A percentile compares a stretch with the other conserved stretches of the same genome.
phyloP scores from a whole-genome alignment of 1,139 yeast genomes.

The Zygoascus meyerae region DNA sequence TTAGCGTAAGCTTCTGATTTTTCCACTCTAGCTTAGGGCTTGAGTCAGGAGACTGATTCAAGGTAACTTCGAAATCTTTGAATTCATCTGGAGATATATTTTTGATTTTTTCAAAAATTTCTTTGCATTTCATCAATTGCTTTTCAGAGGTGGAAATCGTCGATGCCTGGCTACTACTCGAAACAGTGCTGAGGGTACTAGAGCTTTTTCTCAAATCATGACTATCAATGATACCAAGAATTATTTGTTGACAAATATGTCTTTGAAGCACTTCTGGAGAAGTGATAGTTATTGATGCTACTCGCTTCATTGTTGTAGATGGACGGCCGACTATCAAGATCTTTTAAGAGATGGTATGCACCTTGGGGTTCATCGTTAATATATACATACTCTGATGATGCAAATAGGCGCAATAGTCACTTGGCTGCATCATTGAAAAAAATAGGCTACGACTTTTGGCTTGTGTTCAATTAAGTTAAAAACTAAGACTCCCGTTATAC shows the following conservation, averaged over 20 bases:
- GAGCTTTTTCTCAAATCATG: background rate
- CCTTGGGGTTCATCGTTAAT: too few species aligned
- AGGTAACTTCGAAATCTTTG: background rate
- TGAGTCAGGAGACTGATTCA: background rate
- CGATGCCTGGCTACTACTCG: background rate
- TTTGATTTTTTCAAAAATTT: background rate
- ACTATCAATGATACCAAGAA: slow-evolving; percentile 4
- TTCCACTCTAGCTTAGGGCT: slow-evolving; percentile 4
- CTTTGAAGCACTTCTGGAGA: slow-evolving; percentile 1
- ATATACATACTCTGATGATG: too few species aligned
- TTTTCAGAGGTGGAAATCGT: background rate
- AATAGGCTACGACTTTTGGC: too few species aligned
- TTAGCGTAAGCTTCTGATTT: slow-evolving; percentile 3
- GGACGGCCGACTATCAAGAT: background rate
- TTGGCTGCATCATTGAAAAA: too few species aligned
- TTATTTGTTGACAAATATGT: background rate
- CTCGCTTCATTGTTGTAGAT: slow-evolving; percentile 1
- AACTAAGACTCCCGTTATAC: too few species aligned
- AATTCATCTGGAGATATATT: background rate
- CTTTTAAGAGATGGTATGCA: too few species aligned
- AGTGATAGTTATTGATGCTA: background rate
- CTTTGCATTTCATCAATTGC: background rate
- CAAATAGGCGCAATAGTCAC: too few species aligned
- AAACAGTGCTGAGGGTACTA: background rate
- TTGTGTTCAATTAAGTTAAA: too few species aligned